phyloP scores from a whole-genome alignment of 1,284 basidiomycete species.

The Mycosarcoma mackinlayi region DNA sequence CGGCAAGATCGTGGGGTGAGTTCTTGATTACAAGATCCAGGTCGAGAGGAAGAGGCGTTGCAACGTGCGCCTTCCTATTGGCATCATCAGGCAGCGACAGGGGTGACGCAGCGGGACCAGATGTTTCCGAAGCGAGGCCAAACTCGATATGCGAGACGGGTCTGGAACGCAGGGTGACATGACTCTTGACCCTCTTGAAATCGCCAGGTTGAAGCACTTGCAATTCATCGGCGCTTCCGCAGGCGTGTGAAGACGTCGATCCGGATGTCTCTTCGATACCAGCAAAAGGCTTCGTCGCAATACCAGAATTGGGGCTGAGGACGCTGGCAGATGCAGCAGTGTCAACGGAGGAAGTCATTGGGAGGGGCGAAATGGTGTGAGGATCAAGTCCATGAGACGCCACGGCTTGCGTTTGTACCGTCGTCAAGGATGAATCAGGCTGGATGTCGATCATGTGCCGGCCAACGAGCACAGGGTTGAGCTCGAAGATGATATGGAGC shows the following conservation, averaged over 20 bases:
- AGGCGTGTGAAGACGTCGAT: slow-evolving; percentile 15
- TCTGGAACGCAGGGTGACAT: slow-evolving; percentile 15
- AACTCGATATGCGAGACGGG: slow-evolving; percentile 16
- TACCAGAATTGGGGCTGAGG: slow-evolving; percentile 8
- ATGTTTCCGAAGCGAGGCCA: neutral
- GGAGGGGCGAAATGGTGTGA: no score
- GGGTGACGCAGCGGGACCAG: neutral
- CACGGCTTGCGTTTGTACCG: no score
- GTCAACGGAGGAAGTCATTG: slow-evolving; percentile 11
- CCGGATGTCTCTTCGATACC: slow-evolving; percentile 3
- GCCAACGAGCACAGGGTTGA: no score
- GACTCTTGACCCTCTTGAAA: slow-evolving; percentile 30
- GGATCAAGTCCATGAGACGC: no score
- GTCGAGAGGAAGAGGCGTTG: slow-evolving; percentile 17
- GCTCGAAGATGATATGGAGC: no score
- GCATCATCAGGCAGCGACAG: neutral
- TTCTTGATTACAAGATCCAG: slow-evolving; percentile 20
- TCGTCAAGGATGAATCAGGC: no score
- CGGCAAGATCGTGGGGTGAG: slow-evolving; percentile 3
- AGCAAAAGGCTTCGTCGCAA: neutral
- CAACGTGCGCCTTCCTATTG: neutral
- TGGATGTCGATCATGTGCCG: no score
- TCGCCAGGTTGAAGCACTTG: slow-evolving; percentile 35
- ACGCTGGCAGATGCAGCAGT: slow-evolving; percentile 1
- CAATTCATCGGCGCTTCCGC: slow-evolving; percentile 15